Conservation (phyloP, 2,329 filamentous ascomycete species). For the Phaeosphaeriaceae sp. region DNA sequence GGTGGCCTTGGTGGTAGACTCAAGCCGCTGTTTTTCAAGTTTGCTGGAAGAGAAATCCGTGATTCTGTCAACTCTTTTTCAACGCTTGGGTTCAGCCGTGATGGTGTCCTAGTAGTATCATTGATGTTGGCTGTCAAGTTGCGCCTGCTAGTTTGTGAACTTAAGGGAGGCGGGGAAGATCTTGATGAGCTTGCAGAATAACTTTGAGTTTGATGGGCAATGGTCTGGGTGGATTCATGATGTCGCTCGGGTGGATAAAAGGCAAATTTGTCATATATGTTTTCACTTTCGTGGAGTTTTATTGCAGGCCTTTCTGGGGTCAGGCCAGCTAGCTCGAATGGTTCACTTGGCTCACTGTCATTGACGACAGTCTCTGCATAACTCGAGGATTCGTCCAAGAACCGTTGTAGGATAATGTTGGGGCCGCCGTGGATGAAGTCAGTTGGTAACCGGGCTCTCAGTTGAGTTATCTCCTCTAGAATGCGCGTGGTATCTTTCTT, state of each 20-base stretch:
- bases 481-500: background rate
- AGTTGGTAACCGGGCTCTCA: background rate
- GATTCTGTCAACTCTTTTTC: background rate
- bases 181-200: too few relatives aligned
- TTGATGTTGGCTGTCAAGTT: too few relatives aligned
- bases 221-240: background rate
- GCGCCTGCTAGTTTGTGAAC: too few relatives aligned
- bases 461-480: background rate
- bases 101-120: too few relatives aligned
- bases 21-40: background rate
- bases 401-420: background rate
- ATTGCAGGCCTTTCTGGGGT: background rate
- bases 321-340: background rate
- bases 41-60: background rate
- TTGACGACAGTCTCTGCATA: constrained; percentile 1
- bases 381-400: background rate
- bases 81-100: background rate
- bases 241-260: background rate
- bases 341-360: background rate
- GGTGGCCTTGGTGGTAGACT: too few relatives aligned
- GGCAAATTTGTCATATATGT: background rate
- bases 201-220: too few relatives aligned
- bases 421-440: background rate
- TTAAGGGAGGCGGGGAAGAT: too few relatives aligned
- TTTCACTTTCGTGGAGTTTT: background rate